Percentiles rank a stretch among this genome's conserved stretches.
These are phyloP conservation scores for Simplicillium sp. DNA, from an alignment of 2,329 filamentous ascomycete genomes.

Conservation along the genomic window DNA sequence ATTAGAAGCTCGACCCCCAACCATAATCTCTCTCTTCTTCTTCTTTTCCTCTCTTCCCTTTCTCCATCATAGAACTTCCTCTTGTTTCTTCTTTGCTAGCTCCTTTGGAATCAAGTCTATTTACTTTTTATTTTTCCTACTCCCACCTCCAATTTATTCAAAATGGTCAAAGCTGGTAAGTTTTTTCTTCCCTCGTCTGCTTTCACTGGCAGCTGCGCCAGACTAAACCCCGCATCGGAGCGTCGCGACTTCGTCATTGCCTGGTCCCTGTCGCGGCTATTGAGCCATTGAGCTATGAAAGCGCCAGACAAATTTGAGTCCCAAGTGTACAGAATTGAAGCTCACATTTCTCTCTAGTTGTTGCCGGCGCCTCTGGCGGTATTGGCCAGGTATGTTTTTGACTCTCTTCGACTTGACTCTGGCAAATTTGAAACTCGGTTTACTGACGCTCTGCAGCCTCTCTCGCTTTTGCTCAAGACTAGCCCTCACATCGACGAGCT, in stretches of 20 bases:
- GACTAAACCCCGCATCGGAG: constrained; percentile 7
- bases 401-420: background rate
- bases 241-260: too few relatives aligned
- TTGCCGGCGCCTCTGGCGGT: constrained; percentile 94
- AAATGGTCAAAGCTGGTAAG: constrained; percentile 51
- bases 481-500: constrained; percentile 84
- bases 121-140: constrained; percentile 1
- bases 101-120: background rate
- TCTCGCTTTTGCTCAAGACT: constrained; percentile 93
- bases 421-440: constrained; percentile 8
- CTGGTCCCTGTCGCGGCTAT: background rate
- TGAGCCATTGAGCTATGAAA: constrained; percentile 2
- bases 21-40: constrained; percentile 1
- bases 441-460: constrained; percentile 49
- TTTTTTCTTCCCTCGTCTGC: constrained; percentile 5
- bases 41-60: constrained; percentile 3
- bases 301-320: too few relatives aligned
- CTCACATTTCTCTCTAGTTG: constrained; percentile 36
- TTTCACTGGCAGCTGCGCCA: background rate
- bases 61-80: constrained; percentile 1
- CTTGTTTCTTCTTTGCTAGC: constrained; percentile 2
- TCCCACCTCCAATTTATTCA: constrained; percentile 9
- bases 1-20: background rate
- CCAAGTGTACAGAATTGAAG: background rate
- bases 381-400: constrained; percentile 76